Evolutionary conservation across 2,329 filamentous ascomycete genomes (phyloP).

Genomic region (Dothistroma pini): DNA sequence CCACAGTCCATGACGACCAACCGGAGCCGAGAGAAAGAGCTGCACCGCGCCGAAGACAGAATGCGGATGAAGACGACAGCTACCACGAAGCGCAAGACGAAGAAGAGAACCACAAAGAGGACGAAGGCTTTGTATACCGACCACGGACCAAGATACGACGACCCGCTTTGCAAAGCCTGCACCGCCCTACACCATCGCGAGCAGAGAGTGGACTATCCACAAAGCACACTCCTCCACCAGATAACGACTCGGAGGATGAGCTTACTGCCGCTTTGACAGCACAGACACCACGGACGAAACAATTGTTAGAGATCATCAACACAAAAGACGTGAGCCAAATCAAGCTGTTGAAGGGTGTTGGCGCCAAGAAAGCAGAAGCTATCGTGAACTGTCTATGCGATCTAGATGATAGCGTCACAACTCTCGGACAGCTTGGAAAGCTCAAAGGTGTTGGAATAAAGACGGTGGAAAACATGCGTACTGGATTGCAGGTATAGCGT

Average conservation of each 20-base stretch:
- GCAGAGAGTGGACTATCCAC: background rate
- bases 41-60: constrained; percentile 11
- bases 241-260: constrained; percentile 33
- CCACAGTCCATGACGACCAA: constrained; percentile 1
- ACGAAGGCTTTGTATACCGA: constrained; percentile 38
- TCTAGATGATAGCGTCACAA: constrained; percentile 40
- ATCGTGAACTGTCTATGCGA: constrained; percentile 49
- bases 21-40: constrained; percentile 11
- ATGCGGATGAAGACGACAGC: constrained; percentile 37
- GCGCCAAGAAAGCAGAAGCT: constrained; percentile 64
- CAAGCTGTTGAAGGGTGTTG: constrained; percentile 64
- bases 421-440: constrained; percentile 43
- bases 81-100: constrained; percentile 39
- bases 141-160: constrained; percentile 39
- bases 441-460: constrained; percentile 49
- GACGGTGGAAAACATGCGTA: constrained; percentile 51
- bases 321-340: constrained; percentile 65
- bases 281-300: constrained; percentile 56
- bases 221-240: constrained; percentile 18
- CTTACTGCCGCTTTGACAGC: constrained; percentile 23
- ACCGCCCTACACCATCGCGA: constrained; percentile 9
- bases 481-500: constrained; percentile 29
- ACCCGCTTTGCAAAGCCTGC: constrained; percentile 14
- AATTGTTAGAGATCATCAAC: constrained; percentile 68
- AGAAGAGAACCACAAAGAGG: constrained; percentile 35